Evolutionary conservation across 345 rosid species (phyloP).

Genomic region (Bruguiera sexangula): DNA sequence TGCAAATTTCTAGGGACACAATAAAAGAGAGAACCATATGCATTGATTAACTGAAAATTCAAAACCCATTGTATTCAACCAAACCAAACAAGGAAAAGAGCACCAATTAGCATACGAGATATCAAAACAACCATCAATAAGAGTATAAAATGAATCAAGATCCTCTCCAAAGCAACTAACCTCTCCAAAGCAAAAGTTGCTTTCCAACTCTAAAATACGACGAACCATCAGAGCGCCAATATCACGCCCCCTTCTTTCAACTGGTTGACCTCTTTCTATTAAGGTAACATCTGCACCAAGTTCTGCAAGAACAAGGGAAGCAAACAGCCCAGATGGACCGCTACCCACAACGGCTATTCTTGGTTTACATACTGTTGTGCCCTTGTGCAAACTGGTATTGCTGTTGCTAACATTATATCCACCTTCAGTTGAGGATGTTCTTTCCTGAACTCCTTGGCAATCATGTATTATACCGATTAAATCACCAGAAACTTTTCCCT

Average conservation of each 20-base stretch:
- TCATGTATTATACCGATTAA: conserved; percentile 52
- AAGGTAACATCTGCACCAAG: conserved; percentile 91
- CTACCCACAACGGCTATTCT: conserved; percentile 75
- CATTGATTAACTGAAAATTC: background rate
- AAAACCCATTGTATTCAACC: background rate
- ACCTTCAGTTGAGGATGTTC: conserved; percentile 15
- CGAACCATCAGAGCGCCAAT: conserved; percentile 87
- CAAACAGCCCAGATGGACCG: conserved; percentile 95
- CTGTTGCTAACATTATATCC: conserved; percentile 19
- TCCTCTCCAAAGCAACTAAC: conserved; percentile 89
- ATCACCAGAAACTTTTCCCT: conserved; percentile 50
- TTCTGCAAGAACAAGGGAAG: conserved; percentile 89
- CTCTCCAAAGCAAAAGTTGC: conserved; percentile 99
- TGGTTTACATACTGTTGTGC: conserved; percentile 42
- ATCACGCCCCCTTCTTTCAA: conserved; percentile 91
- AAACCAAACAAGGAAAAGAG: background rate
- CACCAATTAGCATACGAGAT: background rate
- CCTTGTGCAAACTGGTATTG: conserved; percentile 23
- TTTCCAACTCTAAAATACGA: conserved; percentile 67
- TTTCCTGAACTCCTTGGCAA: conserved; percentile 29
- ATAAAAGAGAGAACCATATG: background rate
- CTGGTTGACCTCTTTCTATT: conserved; percentile 93
- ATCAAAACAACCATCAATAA: conserved; percentile 22
- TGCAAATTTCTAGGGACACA: background rate
- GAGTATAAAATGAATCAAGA: conserved; percentile 31